These are phyloP conservation scores for Sordariomycetes sp. DNA, from an alignment of 2,329 filamentous ascomycete species.

Conservation along the genomic window DNA sequence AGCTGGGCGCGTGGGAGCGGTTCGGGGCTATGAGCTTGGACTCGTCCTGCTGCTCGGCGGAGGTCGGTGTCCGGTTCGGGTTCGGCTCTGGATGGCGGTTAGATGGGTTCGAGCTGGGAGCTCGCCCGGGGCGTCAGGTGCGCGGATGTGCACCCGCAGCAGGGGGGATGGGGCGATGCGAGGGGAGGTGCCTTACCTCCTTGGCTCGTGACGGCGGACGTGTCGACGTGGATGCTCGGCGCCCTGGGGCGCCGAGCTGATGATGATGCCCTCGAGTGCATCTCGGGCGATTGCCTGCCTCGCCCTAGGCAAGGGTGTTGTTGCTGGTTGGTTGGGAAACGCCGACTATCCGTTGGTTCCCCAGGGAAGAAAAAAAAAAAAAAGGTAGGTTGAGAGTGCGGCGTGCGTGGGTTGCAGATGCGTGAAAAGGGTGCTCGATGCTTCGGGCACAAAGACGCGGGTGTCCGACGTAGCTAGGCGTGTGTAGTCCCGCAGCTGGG, in stretches of 20 bases:
- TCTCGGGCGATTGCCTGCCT: background rate
- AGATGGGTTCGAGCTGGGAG: background rate
- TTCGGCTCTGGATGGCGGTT: background rate
- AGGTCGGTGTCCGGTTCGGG: background rate
- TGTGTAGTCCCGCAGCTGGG: background rate
- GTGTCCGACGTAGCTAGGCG: background rate
- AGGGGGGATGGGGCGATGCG: background rate
- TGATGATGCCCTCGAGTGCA: background rate
- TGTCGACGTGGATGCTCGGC: constrained; percentile 3
- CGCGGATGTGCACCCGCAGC: background rate
- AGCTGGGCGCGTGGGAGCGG: background rate
- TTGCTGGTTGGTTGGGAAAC: background rate
- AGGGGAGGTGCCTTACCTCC: background rate
- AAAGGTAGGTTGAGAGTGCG: background rate
- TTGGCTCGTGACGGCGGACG: background rate
- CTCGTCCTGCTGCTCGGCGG: background rate
- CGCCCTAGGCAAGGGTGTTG: background rate
- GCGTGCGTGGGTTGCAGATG: background rate
- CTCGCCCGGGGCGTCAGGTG: no score
- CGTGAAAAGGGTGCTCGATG: background rate
- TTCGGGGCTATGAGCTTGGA: constrained; percentile 1
- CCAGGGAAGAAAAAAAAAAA: background rate
- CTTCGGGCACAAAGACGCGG: background rate
- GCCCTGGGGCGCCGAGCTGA: background rate
- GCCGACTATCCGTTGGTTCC: background rate